Evolutionary conservation across 768 basidiomycete genomes (phyloP).

Genomic region (Pholiota conissans): DNA sequence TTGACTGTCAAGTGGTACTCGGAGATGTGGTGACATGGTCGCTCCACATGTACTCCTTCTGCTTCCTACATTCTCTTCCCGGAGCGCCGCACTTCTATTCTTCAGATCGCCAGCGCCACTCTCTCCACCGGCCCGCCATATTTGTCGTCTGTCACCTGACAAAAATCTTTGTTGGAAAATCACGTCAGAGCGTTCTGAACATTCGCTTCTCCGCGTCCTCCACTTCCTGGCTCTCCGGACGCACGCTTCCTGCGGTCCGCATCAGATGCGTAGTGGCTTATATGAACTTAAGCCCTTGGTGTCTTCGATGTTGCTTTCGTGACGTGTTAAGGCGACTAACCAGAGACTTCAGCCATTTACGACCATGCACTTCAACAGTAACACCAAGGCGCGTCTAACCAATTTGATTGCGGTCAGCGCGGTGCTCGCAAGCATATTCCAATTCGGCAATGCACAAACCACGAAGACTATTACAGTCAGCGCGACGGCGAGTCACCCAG

Average conservation of each 20-base stretch:
- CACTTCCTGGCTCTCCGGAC: background rate
- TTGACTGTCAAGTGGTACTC: background rate
- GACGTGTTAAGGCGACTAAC: no score
- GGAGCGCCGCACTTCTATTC: background rate
- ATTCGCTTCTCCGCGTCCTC: background rate
- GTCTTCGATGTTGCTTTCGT: background rate
- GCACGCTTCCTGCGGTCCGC: background rate
- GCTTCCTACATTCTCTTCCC: background rate
- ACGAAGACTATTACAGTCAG: conserved; percentile 38
- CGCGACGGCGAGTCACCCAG: conserved; percentile 48
- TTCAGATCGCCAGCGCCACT: background rate
- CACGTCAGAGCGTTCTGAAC: background rate
- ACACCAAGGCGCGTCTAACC: background rate
- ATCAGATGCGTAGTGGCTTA: background rate
- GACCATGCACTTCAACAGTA: background rate
- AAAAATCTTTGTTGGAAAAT: background rate
- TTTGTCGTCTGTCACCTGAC: background rate
- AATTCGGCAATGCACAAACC: conserved; percentile 10
- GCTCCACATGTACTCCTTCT: background rate
- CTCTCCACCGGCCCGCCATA: background rate
- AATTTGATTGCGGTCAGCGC: conserved; percentile 5
- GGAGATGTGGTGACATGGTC: background rate
- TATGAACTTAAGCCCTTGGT: background rate
- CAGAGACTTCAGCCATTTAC: no score
- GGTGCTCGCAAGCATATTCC: background rate